Evolutionary conservation across 2,329 filamentous ascomycete genomes (phyloP).

Genomic region (Huntiella omanensis): DNA sequence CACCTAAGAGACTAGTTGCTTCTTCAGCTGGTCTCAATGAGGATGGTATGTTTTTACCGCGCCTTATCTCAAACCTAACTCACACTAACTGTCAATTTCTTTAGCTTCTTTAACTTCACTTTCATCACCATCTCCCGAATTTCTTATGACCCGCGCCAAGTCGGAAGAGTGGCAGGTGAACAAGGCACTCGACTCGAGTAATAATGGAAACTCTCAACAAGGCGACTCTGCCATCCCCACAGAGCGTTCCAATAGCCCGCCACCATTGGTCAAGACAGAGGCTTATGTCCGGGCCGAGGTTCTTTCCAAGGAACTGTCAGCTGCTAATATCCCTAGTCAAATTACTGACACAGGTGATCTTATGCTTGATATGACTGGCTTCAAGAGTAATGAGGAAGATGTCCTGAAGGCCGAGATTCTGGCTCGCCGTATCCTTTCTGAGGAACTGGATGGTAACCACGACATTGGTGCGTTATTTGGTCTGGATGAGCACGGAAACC

Average conservation of each 20-base stretch:
- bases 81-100: background rate
- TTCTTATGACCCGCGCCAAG: conserved; percentile 33
- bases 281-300: conserved; percentile 68
- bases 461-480: conserved; percentile 92
- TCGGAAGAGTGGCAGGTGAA: conserved; percentile 17
- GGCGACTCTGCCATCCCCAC: conserved; percentile 24
- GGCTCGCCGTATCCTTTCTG: conserved; percentile 75
- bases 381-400: conserved; percentile 87
- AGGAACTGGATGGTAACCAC: conserved; percentile 86
- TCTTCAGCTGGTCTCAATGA: conserved; percentile 18
- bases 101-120: conserved; percentile 33
- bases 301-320: conserved; percentile 71
- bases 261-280: conserved; percentile 50
- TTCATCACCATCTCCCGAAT: conserved; percentile 33
- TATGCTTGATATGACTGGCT: conserved; percentile 96
- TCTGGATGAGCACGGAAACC: conserved; percentile 82
- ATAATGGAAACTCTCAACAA: conserved; percentile 22
- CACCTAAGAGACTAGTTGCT: conserved; percentile 29
- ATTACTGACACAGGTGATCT: conserved; percentile 87
- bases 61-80: background rate
- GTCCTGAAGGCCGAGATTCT: conserved; percentile 82
- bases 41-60: conserved; percentile 15
- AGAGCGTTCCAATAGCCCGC: conserved; percentile 56
- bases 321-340: conserved; percentile 78
- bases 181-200: conserved; percentile 19